Evolutionary conservation across 257 asterid genomes (phyloP).

Genomic region (Nyctanthes arbortristis): DNA sequence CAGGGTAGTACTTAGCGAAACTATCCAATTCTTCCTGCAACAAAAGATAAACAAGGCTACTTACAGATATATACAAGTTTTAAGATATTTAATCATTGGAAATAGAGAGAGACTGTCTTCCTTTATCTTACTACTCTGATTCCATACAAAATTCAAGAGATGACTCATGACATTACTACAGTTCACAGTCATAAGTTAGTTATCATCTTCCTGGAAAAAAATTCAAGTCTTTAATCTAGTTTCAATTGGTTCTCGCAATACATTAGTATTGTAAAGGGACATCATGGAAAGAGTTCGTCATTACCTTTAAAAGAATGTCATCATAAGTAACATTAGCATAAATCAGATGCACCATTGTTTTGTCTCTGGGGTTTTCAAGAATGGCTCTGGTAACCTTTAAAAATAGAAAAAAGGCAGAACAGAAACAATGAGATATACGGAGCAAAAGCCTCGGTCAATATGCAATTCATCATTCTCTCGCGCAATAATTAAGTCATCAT

Average conservation of each 20-base stretch:
- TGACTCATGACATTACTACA: neutral
- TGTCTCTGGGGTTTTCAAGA: conserved; percentile 77
- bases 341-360: conserved; percentile 74
- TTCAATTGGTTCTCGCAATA: neutral
- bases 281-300: conserved; percentile 1
- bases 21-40: conserved; percentile 78
- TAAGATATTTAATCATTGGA: neutral
- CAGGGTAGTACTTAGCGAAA: conserved; percentile 58
- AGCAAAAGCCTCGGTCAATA: neutral
- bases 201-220: neutral
- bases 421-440: neutral
- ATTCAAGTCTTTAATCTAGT: neutral
- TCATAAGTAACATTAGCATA: conserved; percentile 90
- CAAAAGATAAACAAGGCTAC: conserved; percentile 1
- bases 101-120: too few relatives aligned
- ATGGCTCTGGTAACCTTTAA: conserved; percentile 97
- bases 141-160: neutral
- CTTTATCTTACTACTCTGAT: neutral
- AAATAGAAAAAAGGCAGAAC: conserved; percentile 29
- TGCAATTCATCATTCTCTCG: neutral
- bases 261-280: conserved; percentile 12
- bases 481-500: neutral
- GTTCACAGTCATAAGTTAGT: neutral
- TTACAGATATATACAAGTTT: conserved; percentile 11
- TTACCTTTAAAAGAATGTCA: conserved; percentile 92